Evolutionary conservation across 805 yeast species (phyloP).

Genomic region (Cyberlindnera samutprakarnensis): DNA sequence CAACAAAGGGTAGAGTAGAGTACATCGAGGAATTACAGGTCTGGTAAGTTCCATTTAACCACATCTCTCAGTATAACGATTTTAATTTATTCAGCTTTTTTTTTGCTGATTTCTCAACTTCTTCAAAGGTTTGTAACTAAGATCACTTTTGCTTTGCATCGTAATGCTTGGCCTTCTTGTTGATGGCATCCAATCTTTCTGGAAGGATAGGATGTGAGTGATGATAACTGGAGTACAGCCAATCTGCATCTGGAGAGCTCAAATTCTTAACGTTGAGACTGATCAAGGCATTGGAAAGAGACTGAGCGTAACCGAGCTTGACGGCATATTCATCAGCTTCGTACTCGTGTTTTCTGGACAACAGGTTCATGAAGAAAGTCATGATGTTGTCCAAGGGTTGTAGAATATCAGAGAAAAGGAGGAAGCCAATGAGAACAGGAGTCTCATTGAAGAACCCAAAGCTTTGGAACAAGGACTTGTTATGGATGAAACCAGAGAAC

Average conservation of each 20-base stretch:
- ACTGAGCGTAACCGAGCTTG: slow-evolving; percentile 59
- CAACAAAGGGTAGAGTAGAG: slow-evolving; percentile 37
- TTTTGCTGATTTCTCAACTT: background rate
- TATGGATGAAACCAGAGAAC: slow-evolving; percentile 75
- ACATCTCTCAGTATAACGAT: background rate
- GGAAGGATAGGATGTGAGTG: slow-evolving; percentile 88
- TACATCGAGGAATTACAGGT: slow-evolving; percentile 50
- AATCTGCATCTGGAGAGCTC: slow-evolving; percentile 81
- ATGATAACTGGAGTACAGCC: slow-evolving; percentile 82
- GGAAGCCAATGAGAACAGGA: slow-evolving; percentile 78
- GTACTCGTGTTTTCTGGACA: slow-evolving; percentile 84
- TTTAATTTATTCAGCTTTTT: background rate
- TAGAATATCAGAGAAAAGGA: slow-evolving; percentile 69
- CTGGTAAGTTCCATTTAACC: slow-evolving; percentile 30
- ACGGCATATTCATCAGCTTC: slow-evolving; percentile 90
- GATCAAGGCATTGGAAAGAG: slow-evolving; percentile 66
- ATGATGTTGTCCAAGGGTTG: slow-evolving; percentile 68
- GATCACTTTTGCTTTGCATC: slow-evolving; percentile 14
- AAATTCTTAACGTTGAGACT: slow-evolving; percentile 75
- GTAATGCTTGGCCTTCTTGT: slow-evolving; percentile 20
- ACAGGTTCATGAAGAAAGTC: slow-evolving; percentile 56
- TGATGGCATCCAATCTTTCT: slow-evolving; percentile 79
- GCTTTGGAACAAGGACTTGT: slow-evolving; percentile 66
- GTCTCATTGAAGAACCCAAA: slow-evolving; percentile 64
- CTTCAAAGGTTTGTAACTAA: background rate